Percentiles rank a stretch among this genome's conserved stretches.
Conservation (phyloP, 306 rosid genomes). For the Pyrus betulifolia region DNA sequence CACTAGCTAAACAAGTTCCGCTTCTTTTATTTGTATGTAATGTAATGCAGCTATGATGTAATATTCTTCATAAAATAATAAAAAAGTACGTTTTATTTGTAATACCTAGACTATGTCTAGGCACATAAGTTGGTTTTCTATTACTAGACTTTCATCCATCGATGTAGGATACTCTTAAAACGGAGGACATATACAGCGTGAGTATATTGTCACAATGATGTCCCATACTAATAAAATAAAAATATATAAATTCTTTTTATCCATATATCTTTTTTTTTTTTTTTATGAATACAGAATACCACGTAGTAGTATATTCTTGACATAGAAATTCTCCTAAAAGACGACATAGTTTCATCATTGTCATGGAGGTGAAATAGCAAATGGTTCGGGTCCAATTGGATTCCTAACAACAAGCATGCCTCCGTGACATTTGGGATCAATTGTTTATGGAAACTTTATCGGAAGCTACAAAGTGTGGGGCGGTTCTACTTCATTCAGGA, state of each 20-base stretch:
- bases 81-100: neutral
- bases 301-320: too few species aligned
- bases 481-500: neutral
- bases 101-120: neutral
- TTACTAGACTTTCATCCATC: neutral
- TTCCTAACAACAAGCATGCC: neutral
- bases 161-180: neutral
- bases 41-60: neutral
- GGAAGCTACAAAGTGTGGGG: neutral
- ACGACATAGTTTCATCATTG: too few species aligned
- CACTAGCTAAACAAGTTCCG: neutral
- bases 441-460: neutral
- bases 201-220: rapidly evolving
- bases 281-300: too few species aligned
- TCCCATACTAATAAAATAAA: too few species aligned
- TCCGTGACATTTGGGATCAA: neutral
- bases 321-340: too few species aligned
- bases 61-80: neutral
- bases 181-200: too few species aligned
- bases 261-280: too few species aligned
- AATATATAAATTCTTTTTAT: too few species aligned
- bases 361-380: neutral
- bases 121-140: neutral
- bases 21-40: neutral
- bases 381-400: neutral